Conservation (phyloP, 306 rosid species). For the Acmispon strigosus region DNA sequence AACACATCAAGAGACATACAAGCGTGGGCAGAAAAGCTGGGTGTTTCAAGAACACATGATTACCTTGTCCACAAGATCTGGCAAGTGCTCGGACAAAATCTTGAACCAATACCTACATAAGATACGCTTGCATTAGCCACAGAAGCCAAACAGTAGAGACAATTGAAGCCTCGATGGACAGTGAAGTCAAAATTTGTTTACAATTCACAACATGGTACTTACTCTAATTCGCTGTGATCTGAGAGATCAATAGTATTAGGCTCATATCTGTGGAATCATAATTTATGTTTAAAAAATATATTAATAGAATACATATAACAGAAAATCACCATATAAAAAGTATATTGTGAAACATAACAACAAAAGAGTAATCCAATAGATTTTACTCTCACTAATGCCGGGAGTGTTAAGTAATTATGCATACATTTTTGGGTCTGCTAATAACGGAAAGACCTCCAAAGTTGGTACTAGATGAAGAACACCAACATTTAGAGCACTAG, state of each 20-base stretch:
- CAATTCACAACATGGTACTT: slow-evolving; percentile 28
- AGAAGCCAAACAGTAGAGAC: neutral
- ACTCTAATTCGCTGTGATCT: slow-evolving; percentile 72
- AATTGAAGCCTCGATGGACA: neutral
- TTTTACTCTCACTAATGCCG: neutral
- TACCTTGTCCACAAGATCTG: slow-evolving; percentile 83
- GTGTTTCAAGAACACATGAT: slow-evolving; percentile 4
- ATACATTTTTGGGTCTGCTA: slow-evolving; percentile 71
- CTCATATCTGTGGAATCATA: slow-evolving; percentile 53
- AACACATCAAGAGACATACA: neutral
- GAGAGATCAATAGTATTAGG: slow-evolving; percentile 85
- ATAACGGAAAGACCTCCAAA: slow-evolving; percentile 76
- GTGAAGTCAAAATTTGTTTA: neutral
- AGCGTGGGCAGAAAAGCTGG: neutral
- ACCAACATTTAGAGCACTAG: slow-evolving; percentile 80
- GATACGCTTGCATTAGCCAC: slow-evolving; percentile 12
- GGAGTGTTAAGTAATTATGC: slow-evolving; percentile 13
- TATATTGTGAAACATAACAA: neutral
- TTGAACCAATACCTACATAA: slow-evolving; percentile 72
- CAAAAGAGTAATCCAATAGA: neutral
- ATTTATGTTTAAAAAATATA: neutral
- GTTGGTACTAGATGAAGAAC: slow-evolving; percentile 79
- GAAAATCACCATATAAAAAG: neutral
- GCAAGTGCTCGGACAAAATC: slow-evolving; percentile 64
- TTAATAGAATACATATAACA: neutral